Base-by-base conservation (phyloP, 768 basidiomycete species). In the Guyanaporus albipodus region DNA sequence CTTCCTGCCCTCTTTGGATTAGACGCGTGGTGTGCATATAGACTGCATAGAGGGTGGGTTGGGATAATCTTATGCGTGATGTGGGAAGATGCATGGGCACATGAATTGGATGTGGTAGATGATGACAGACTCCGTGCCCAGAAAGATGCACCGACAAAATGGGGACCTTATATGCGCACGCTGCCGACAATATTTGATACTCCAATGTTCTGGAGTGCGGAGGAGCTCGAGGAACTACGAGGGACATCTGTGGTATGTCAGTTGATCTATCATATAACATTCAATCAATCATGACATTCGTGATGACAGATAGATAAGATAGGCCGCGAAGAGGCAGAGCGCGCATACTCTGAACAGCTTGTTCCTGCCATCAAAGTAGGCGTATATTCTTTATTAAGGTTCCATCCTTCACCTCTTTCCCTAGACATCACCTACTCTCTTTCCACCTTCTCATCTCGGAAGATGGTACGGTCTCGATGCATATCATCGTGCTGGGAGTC, bases 51-150 rank as follows among this genome's bases (percentile, higher is more conserved):
- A 46, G 84, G 91, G 8, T 99, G 96, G 96, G 72, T 77, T 1
- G 86, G 87, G 4, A 69, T 97, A 36, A 97, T 99, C 48, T 72
- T 98, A 31, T 89, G 85, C 53, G 86, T 99, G 83, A 91, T 98
- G 87, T 96, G 90, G 88, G 96, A 99, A 66, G 79, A 78, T 44
- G 77, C 82, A 4, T 75, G 75, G 52, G 82, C 82, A 1, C 46
- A 69, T 4, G 89, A 38, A 80, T 69, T 44, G 90, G 91, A 92
- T 34, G 8, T 10, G 11, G 17, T 27, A 29, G 38, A 42, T 21
- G 11, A 15, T 14, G 58, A 63, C 6, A 22, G 29, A 9, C 40
- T n/a, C n/a, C n/a, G 27, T 2, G 15, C 23, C 24, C 28, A 34
- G 4, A 31, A 22, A 22, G 17, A 17, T n/a, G 12, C 22, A 26